Base-by-base conservation (phyloP, 805 yeast genomes). In the Candida nemodendra region DNA sequence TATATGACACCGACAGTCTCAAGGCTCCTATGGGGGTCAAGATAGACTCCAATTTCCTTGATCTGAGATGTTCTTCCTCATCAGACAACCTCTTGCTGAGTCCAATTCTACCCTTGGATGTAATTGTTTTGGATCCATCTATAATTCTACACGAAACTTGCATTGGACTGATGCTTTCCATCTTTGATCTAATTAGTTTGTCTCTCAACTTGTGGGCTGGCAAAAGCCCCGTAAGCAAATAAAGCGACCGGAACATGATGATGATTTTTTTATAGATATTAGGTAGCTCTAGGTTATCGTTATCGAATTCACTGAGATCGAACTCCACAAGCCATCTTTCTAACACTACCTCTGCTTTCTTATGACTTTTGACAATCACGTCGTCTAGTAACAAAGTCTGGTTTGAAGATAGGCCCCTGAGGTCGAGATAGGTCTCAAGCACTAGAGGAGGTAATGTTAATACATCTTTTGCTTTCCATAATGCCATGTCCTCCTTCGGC, bases 321-420 rank as follows among this genome's bases (percentile, higher is more conserved):
- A 90, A 75, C 58, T 90, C 96, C 23, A 93, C 65, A 17, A 88
- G 69, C 99, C 99, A 93, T 42, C 99, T 72, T 56, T 93, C 99
- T 40, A 93, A 64, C 2, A 93, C 96, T n/a, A 93, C 76, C 60
- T 91, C 98, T 13, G 78, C 71, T 52, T 84, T 84, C 52, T 75
- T 78, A 3, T 74, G 68, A 11, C 82, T 83, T 41, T 71, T 76
- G 8, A 82, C 68, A 9, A 80, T 80, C 8, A 74, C 65, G 17
- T 50, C 56, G 19, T 53, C 52, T 5, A 59, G 32, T 32, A 50
- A 32, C 13, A 60, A 45, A 6, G 54, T 41, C 30, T 54, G 56
- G n/a, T 47, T 41, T 11, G 50, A 32, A 23, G 42, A 41, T 30
- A 60, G 37, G 2, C 49, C 50, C n/a, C 60, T 19, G 18, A 61